Evolutionary conservation across 108 stramenopile genomes (phyloP), one percentile per base, ranked within the genome.

Genomic region (Thalassiosira profunda): DNA sequence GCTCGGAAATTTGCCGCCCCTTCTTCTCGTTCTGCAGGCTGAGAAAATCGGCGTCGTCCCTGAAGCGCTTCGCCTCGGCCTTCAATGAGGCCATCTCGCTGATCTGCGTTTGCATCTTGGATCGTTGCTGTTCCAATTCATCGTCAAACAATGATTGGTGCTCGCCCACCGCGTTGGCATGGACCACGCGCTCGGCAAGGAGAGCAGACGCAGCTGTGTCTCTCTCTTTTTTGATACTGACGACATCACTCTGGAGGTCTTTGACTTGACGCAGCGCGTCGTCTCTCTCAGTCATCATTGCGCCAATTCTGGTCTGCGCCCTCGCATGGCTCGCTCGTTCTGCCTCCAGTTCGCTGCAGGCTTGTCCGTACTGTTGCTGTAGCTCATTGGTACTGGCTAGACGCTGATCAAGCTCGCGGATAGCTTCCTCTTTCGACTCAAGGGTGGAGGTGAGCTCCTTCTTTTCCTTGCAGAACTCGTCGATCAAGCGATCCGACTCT

Each of bases 401-500:
- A n/a, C n/a, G n/a, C n/a, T n/a, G n/a, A n/a, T n/a, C n/a, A n/a
- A n/a, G n/a, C n/a, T n/a, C n/a, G n/a, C n/a, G n/a, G n/a, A n/a
- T n/a, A n/a, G n/a, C n/a, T n/a, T n/a, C n/a, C 25, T 55, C 65
- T 21, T 51, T 53, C 4, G 52, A 55, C 17, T 36, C 64, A 31
- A 66, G 54, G 40, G 30, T 40, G 5, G 57, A 47, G 29, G 64
- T 34, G 28, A 79, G 42, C 42, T 65, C 69, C 45, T 52, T 36
- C 54, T 79, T 79, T 26, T 70, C 34, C 10, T 37, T 59, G 24
- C 35, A 58, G 23, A 71, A 57, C 24, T 64, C 63, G n/a, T 60
- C 69, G 35, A 66, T 54, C 48, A 44, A 23, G 23, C 48, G 55
- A 17, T 64, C 67, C 11, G 68, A 46, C 47, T 70, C 56, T 33